Evolutionary conservation across 306 rosid species (phyloP).

Genomic region (Cotoneaster glaucophyllus): DNA sequence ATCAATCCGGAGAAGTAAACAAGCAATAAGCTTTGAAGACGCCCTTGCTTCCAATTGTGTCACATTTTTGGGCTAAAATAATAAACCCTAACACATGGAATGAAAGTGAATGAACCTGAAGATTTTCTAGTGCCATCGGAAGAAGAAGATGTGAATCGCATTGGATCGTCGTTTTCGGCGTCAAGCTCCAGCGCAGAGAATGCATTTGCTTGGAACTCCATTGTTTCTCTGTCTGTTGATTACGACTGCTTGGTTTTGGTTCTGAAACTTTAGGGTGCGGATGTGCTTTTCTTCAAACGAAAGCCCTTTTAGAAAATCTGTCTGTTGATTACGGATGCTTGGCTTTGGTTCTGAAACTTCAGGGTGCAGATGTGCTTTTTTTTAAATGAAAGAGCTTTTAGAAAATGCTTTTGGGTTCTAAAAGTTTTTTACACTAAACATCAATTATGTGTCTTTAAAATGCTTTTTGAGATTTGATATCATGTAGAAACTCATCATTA

Average conservation of each 20-base stretch:
- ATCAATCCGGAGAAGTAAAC: background rate
- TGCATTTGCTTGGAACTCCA: conserved; percentile 48
- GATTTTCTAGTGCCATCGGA: conserved; percentile 10
- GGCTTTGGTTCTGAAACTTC: no score
- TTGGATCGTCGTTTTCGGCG: conserved; percentile 41
- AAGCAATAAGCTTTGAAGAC: background rate
- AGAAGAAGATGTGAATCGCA: conserved; percentile 15
- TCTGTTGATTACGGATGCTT: no score
- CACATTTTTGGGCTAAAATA: background rate
- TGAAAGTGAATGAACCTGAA: conserved; percentile 1
- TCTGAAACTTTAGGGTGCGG: background rate
- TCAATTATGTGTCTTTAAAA: no score
- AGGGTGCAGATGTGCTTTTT: no score
- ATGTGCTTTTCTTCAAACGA: no score
- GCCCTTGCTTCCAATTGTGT: background rate
- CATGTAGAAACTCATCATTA: no score
- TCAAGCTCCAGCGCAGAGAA: conserved; percentile 67
- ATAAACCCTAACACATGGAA: background rate
- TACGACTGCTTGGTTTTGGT: background rate
- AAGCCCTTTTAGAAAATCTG: no score
- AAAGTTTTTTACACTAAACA: no score
- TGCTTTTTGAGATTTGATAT: no score
- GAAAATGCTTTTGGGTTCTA: no score
- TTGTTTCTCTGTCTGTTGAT: background rate
- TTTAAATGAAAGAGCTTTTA: no score